Conservation (phyloP, 2,329 filamentous ascomycete genomes). For the Tolypocladium ovalisporum region DNA sequence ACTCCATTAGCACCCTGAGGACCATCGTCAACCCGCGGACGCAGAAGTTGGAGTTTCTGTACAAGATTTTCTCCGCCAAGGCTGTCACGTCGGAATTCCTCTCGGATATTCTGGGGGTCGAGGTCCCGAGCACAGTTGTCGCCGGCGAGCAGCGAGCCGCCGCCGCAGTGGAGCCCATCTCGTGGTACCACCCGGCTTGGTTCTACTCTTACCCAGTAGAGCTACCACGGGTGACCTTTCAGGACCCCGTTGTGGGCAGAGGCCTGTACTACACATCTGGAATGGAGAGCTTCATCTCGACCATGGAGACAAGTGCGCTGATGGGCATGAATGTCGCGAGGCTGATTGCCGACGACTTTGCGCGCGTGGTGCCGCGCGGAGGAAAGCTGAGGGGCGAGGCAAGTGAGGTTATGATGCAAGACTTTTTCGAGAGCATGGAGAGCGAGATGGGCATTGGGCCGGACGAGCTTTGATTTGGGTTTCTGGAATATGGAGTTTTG, state of each 20-base stretch:
- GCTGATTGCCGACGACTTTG: slow-evolving; percentile 53
- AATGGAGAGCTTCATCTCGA: slow-evolving; percentile 91
- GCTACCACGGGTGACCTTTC: slow-evolving; percentile 77
- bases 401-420: neutral
- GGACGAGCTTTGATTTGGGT: slow-evolving; percentile 5
- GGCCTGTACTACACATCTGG: slow-evolving; percentile 62
- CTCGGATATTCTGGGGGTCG: slow-evolving; percentile 36
- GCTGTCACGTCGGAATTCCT: slow-evolving; percentile 42
- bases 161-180: slow-evolving; percentile 36
- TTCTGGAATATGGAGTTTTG: too few species aligned
- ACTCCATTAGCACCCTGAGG: slow-evolving; percentile 68
- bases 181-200: slow-evolving; percentile 66
- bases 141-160: neutral
- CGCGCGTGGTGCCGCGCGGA: slow-evolving; percentile 10
- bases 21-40: slow-evolving; percentile 51
- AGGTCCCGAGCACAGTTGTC: slow-evolving; percentile 31
- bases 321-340: slow-evolving; percentile 81
- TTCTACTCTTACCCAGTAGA: slow-evolving; percentile 84
- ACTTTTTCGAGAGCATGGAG: slow-evolving; percentile 9
- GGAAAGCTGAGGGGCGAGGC: neutral
- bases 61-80: slow-evolving; percentile 55
- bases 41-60: slow-evolving; percentile 41
- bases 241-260: slow-evolving; percentile 59
- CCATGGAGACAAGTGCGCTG: slow-evolving; percentile 91
- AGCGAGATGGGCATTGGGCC: slow-evolving; percentile 6